Conservation (phyloP, 1,284 basidiomycete genomes). For the Moesziomyces sp. region DNA sequence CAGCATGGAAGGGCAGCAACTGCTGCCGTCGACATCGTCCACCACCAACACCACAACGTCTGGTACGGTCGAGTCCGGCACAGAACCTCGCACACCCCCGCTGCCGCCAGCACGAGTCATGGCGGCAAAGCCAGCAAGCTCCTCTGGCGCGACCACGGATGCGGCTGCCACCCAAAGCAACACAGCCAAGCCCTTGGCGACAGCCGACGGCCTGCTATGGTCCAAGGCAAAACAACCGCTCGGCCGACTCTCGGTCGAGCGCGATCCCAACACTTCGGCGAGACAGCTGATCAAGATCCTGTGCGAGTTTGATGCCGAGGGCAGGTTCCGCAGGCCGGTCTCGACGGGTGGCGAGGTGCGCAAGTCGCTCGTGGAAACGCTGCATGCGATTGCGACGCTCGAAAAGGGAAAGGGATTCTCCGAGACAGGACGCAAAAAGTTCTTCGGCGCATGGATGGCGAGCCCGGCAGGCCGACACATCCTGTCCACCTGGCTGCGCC, state of each 20-base stretch:
- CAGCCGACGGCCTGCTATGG: slow-evolving; percentile 7
- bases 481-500: slow-evolving; percentile 27
- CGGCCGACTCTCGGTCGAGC: slow-evolving; percentile 22
- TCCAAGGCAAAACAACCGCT: slow-evolving; percentile 17
- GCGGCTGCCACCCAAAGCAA: slow-evolving; percentile 1
- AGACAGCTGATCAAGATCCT: slow-evolving; percentile 21
- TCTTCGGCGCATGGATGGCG: slow-evolving; percentile 23
- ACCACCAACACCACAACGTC: background rate
- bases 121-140: slow-evolving; percentile 13
- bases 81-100: slow-evolving; percentile 34
- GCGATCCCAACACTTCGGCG: slow-evolving; percentile 16
- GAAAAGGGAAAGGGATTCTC: slow-evolving; percentile 37
- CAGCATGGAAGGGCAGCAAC: background rate
- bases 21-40: background rate
- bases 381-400: slow-evolving; percentile 28
- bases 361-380: slow-evolving; percentile 18
- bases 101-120: slow-evolving; percentile 26
- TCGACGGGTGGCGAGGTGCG: slow-evolving; percentile 25
- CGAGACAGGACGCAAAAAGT: slow-evolving; percentile 22
- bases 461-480: slow-evolving; percentile 35
- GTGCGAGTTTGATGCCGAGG: slow-evolving; percentile 22
- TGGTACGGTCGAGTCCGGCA: background rate
- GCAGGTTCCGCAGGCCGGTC: slow-evolving; percentile 21
- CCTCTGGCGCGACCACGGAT: background rate
- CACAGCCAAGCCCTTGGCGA: background rate